Conservation (phyloP, 2,329 filamentous ascomycete species). For the Fusarium compactum region DNA sequence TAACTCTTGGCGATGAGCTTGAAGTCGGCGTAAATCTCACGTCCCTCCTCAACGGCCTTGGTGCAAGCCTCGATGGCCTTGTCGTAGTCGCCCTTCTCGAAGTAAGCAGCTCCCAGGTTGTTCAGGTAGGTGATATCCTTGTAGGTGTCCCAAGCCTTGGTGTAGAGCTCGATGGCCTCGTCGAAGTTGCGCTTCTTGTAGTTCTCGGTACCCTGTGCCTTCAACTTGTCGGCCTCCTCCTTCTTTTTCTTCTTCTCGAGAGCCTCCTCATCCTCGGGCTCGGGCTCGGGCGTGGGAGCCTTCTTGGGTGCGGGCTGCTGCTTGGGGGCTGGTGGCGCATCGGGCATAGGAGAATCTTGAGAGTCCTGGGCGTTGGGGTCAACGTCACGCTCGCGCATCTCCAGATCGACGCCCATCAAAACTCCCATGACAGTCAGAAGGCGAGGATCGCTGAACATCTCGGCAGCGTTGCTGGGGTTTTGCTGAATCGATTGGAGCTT, state of each 20-base stretch:
- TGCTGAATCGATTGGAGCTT: constrained; percentile 86
- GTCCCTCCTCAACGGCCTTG: constrained; percentile 89
- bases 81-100: constrained; percentile 95
- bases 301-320: constrained; percentile 62
- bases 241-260: constrained; percentile 89
- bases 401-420: constrained; percentile 93
- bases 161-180: constrained; percentile 92
- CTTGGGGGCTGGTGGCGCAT: constrained; percentile 59
- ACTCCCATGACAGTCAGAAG: constrained; percentile 96
- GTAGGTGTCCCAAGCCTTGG: constrained; percentile 91
- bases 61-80: constrained; percentile 88
- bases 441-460: constrained; percentile 87
- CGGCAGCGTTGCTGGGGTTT: constrained; percentile 83
- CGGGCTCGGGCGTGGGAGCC: constrained; percentile 69
- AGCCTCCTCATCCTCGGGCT: constrained; percentile 84
- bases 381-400: constrained; percentile 53
- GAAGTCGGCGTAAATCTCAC: constrained; percentile 92
- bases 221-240: constrained; percentile 92
- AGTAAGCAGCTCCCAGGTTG: constrained; percentile 93
- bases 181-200: constrained; percentile 99
- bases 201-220: constrained; percentile 90
- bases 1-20: constrained; percentile 99
- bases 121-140: constrained; percentile 99
- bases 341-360: constrained; percentile 79
- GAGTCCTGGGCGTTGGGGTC: constrained; percentile 53